Percentiles rank a stretch among this genome's conserved stretches.
Conservation (phyloP, 352 stramenopile species). For the Globisporangium nunn region DNA sequence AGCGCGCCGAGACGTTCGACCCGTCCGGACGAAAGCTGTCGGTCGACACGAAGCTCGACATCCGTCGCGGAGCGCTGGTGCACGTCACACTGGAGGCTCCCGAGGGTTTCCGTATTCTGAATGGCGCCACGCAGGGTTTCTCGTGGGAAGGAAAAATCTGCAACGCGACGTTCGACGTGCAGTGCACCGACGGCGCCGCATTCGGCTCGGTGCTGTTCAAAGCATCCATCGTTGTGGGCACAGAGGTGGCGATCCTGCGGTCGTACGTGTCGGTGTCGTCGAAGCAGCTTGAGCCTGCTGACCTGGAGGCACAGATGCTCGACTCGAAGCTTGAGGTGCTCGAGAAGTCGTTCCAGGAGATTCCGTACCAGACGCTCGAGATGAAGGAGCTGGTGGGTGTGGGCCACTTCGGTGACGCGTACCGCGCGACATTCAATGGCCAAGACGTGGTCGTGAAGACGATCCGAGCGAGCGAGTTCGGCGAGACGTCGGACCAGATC, state of each 20-base stretch:
- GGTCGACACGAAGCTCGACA: constrained; percentile 53
- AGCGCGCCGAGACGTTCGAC: constrained; percentile 33
- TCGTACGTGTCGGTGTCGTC: constrained; percentile 68
- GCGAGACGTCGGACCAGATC: constrained; percentile 66
- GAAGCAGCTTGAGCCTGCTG: constrained; percentile 21
- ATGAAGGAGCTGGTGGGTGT: constrained; percentile 70
- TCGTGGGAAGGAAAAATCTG: constrained; percentile 65
- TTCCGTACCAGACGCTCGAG: constrained; percentile 54
- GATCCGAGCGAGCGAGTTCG: constrained; percentile 67
- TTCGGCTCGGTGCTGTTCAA: constrained; percentile 71
- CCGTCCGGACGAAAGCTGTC: constrained; percentile 35
- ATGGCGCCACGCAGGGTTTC: constrained; percentile 61
- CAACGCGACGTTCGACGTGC: constrained; percentile 46
- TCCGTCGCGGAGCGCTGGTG: constrained; percentile 66
- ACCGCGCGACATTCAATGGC: constrained; percentile 49
- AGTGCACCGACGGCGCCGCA: constrained; percentile 41
- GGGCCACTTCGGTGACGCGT: constrained; percentile 77
- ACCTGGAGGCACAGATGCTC: constrained; percentile 47
- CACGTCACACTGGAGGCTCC: constrained; percentile 67
- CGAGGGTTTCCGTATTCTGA: constrained; percentile 50
- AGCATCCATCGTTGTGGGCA: constrained; percentile 59
- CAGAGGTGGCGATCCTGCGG: constrained; percentile 58
- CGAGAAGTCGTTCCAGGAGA: constrained; percentile 68
- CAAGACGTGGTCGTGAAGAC: constrained; percentile 81
- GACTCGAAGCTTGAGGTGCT: constrained; percentile 64